Percentiles rank a stretch among this genome's conserved stretches.
Evolutionary conservation across 768 basidiomycete genomes (phyloP).

Genomic region (Serpula lacrymans): DNA sequence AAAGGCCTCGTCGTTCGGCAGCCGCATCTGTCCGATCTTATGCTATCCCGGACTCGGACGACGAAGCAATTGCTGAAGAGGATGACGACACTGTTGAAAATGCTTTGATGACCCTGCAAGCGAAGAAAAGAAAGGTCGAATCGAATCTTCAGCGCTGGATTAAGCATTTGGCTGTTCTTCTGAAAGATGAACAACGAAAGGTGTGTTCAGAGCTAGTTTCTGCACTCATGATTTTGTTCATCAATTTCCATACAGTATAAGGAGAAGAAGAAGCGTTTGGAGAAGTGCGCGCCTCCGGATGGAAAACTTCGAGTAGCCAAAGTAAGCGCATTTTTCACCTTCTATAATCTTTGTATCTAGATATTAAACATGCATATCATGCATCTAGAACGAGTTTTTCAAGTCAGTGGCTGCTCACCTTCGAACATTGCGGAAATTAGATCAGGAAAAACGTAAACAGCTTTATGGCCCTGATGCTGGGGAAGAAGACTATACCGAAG

Average conservation of each 20-base stretch:
- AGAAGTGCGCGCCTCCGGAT: constrained; percentile 40
- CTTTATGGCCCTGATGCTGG: constrained; percentile 38
- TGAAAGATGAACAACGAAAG: constrained; percentile 69
- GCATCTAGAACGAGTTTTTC: constrained; percentile 61
- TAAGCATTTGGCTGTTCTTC: constrained; percentile 54
- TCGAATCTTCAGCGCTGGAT: constrained; percentile 63
- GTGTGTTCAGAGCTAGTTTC: constrained; percentile 31
- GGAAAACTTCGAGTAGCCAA: constrained; percentile 53
- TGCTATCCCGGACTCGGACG: constrained; percentile 66
- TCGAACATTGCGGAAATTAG: constrained; percentile 58
- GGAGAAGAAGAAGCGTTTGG: constrained; percentile 55
- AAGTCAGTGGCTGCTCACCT: constrained; percentile 58
- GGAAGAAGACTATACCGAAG: constrained; percentile 30
- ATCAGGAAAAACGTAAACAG: constrained; percentile 46
- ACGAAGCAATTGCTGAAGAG: constrained; percentile 49
- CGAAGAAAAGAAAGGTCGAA: constrained; percentile 37
- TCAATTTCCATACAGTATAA: constrained; percentile 43
- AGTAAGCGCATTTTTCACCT: constrained; percentile 35
- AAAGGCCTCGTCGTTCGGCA: constrained; percentile 59
- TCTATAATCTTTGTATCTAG: constrained; percentile 1
- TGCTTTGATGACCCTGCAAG: constrained; percentile 24
- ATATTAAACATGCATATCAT: neutral
- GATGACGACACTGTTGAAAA: constrained; percentile 32
- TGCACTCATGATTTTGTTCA: constrained; percentile 6
- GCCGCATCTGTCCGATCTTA: constrained; percentile 56